Conservation (phyloP, 2,329 filamentous ascomycete genomes). For the Dichotomopilus funicola region DNA sequence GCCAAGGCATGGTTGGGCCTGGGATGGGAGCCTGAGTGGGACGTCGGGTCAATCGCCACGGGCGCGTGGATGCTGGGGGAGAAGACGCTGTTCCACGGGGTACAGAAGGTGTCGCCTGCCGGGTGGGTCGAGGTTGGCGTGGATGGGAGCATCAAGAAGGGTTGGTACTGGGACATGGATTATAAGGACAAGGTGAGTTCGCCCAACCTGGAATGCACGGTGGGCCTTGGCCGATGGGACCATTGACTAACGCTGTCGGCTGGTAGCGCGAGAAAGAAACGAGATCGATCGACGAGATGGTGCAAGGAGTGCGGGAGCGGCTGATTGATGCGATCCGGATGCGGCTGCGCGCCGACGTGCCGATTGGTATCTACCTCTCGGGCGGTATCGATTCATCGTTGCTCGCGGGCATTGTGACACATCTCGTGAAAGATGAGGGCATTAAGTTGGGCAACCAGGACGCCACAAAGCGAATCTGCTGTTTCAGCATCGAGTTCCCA, state of each 20-base stretch:
- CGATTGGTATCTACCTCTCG: slow-evolving; percentile 49
- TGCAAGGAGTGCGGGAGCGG: slow-evolving; percentile 41
- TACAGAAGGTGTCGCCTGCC: slow-evolving; percentile 39
- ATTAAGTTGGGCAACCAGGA: slow-evolving; percentile 39
- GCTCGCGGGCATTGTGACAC: slow-evolving; percentile 48
- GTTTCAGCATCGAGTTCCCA: slow-evolving; percentile 49
- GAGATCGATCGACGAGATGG: slow-evolving; percentile 44
- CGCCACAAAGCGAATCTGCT: slow-evolving; percentile 24
- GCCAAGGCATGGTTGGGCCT: slow-evolving; percentile 47
- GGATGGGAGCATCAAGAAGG: slow-evolving; percentile 32
- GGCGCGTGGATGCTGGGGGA: slow-evolving; percentile 38
- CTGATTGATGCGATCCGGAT: slow-evolving; percentile 47
- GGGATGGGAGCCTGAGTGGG: slow-evolving; percentile 48
- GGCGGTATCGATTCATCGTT: slow-evolving; percentile 53
- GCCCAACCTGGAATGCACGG: too few species aligned
- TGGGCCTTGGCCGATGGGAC: not conserved
- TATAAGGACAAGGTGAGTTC: slow-evolving; percentile 44
- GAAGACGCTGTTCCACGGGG: slow-evolving; percentile 44
- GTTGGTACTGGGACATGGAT: slow-evolving; percentile 47
- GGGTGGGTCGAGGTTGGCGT: slow-evolving; percentile 35
- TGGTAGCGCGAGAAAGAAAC: slow-evolving; percentile 31
- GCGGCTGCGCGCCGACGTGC: slow-evolving; percentile 50
- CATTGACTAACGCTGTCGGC: not conserved
- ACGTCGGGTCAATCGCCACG: slow-evolving; percentile 39
- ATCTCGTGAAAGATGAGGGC: slow-evolving; percentile 43